A percentile compares a stretch with the other conserved stretches of the same genome.
Conservation (phyloP, 805 yeast species). For the Candida ulmi region DNA sequence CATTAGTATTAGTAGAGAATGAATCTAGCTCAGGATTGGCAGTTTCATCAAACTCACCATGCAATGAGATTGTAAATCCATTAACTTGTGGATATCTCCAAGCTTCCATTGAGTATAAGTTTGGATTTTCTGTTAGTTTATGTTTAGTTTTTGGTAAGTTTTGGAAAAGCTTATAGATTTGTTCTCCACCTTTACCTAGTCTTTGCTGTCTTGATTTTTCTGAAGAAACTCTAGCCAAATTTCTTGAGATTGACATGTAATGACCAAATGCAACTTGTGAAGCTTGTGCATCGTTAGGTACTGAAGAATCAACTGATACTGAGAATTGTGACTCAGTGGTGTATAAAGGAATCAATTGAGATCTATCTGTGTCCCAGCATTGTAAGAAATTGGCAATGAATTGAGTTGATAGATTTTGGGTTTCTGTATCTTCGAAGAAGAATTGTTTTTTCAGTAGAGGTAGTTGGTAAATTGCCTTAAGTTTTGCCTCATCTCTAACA, state of each 20-base stretch:
- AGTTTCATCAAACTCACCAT: conserved; percentile 78
- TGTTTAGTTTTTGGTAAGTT: conserved; percentile 79
- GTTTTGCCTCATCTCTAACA: conserved; percentile 67
- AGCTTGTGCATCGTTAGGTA: conserved; percentile 42
- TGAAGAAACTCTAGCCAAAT: conserved; percentile 55
- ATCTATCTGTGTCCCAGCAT: conserved; percentile 77
- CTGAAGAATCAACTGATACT: conserved; percentile 64
- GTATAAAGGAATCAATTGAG: conserved; percentile 65
- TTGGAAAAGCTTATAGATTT: conserved; percentile 54
- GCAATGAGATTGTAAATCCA: conserved; percentile 74
- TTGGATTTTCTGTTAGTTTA: conserved; percentile 55
- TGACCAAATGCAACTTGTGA: conserved; percentile 48
- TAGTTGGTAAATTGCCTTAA: conserved; percentile 44
- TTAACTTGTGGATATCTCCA: conserved; percentile 65
- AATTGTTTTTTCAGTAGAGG: conserved; percentile 54
- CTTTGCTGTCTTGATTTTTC: conserved; percentile 52
- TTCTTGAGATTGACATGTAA: conserved; percentile 72
- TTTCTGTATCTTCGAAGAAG: conserved; percentile 75
- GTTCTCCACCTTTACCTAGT: conserved; percentile 63
- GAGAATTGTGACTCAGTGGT: conserved; percentile 85
- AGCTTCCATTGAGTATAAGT: conserved; percentile 69
- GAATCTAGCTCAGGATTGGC: conserved; percentile 44
- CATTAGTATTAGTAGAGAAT: conserved; percentile 10
- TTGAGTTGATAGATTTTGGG: conserved; percentile 66
- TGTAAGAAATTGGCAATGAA: conserved; percentile 72